A percentile compares a stretch with the other conserved stretches of the same genome.
These are phyloP conservation scores for Apophysomyces trapeziformis DNA, from an alignment of 371 early-diverging fungal genomes.

Conservation along the genomic window DNA sequence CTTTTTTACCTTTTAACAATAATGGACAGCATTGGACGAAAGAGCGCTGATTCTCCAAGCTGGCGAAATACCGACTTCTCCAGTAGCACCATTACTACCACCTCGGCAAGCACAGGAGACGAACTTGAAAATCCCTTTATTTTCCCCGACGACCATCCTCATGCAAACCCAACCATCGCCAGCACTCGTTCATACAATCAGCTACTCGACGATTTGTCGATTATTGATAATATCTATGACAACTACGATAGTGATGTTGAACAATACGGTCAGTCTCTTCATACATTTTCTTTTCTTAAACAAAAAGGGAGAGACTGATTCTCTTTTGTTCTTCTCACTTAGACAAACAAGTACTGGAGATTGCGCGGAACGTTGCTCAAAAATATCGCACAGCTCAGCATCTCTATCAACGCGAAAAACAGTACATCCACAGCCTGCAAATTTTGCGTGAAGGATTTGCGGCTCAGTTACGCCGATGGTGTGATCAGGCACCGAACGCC, in stretches of 20 bases:
- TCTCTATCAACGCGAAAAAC: conserved; percentile 24
- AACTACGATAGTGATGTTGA: not conserved
- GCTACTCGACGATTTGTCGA: not conserved
- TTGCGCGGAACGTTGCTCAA: conserved; percentile 36
- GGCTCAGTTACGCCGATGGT: conserved; percentile 18
- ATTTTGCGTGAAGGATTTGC: conserved; percentile 14
- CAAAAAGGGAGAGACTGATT: conserved; percentile 4
- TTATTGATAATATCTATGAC: not conserved
- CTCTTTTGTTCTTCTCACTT: not conserved
- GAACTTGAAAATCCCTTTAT: not conserved
- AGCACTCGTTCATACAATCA: conserved; percentile 1
- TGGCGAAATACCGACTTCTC: conserved; percentile 1
- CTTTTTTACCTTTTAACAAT: not conserved
- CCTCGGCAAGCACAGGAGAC: not conserved
- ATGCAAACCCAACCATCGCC: not conserved
- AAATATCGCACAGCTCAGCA: conserved; percentile 21
- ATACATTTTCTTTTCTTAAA: not conserved
- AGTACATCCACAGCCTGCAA: conserved; percentile 18
- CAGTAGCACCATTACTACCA: conserved; percentile 9
- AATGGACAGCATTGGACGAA: conserved; percentile 5
- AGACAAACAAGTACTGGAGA: conserved; percentile 34
- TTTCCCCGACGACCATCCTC: conserved; percentile 1
- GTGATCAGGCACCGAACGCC: conserved; percentile 13
- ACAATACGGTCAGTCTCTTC: not conserved
- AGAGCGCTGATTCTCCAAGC: not conserved